Base-by-base conservation (phyloP, 176 grass and related monocot species). In the Musa beccarii region DNA sequence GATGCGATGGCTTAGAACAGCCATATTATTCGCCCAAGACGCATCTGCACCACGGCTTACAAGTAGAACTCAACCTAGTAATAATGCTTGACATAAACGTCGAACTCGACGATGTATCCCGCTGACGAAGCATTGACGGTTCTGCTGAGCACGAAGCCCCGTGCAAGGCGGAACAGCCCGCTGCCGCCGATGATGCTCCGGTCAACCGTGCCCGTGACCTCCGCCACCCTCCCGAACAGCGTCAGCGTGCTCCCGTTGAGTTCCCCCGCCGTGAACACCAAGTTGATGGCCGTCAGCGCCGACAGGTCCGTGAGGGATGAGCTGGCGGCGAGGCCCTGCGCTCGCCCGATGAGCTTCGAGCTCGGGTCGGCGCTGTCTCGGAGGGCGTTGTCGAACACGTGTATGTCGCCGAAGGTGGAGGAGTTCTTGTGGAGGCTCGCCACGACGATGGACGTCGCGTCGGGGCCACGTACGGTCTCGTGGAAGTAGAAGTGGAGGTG, bases 401-500 rank as follows among this genome's bases (percentile, higher is more conserved):
- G 51, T 3, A 83, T 24, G 63, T 83, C 73, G 3, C 72, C 72
- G 14, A 75, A 76, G 62, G 20, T 55, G 13, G 59, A 53, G 17
- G 80, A 83, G 52, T 73, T 83, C 49, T 34, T 22, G 23, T 77
- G 29, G 11, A 51, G 80, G 15, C 72, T 73, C 1, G 73, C 73
- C 9, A 82, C 80, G 17, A 82, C 76, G 52, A 76, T 76, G 25
- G 73, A 76, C 49, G 80, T 82, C 53, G 76, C 17, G 13, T 51
- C 66, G 9, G 73, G 63, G 8, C 80, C 80, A 4, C 20, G 22
- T 59, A 57, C 16, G 49, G 68, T 83, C 62, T 77, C 80, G 63
- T 83, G 80, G 80, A 83, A 83, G 73, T 56, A 83, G 52, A 83
- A 76, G 66, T 70, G 71, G 22, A 77, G 49, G 73, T 76, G 63